Evolutionary conservation across 2,329 filamentous ascomycete species (phyloP), one percentile per base, ranked within the genome.

Genomic region (Podosphaera xanthii): DNA sequence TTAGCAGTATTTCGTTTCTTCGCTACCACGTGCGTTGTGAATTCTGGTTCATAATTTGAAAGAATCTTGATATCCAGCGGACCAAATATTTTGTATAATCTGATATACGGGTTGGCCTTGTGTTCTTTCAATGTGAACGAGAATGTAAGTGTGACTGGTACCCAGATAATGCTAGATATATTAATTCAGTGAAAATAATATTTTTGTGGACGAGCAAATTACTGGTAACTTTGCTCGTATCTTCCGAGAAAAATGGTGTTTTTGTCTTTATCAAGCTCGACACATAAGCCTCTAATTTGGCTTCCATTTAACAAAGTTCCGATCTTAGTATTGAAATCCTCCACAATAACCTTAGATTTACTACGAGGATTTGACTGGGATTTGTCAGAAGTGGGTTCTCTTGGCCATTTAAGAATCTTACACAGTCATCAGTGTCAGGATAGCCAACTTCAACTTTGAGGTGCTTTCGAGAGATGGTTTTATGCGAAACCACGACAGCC

Each of bases 1-100:
- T 88, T 89, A 0, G 90, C 79, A 0, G 88, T 91, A 69, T 97
- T 98, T 55, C 92, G 79, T 71, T 94, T 96, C 69, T 82, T 86
- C 6, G 87, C 83, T 40, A 97, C 82, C 9, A 94, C 85, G 70
- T 97, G 90, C 0, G 91, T 95, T 0, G 91, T 96, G 35, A 78
- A 73, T 14, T 74, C 76, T 34, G 77, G 72, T 33, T 86, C 73
- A 69, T 88, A 96, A 3, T 89, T 83, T 50, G 79, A 75, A 12
- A 86, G 74, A 12, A 88, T 83, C 70, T 96, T 97, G 70, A 97
- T 83, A 68, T 95, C 92, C n/a, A 94, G 76, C 52, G 83, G 79
- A 68, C 94, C 88, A 22, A 97, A 78, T 58, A 77, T 77, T 38
- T 78, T 72, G 62, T 80, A 80, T 34, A 89, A 76, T 22, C 74